Percentiles rank a stretch among this genome's conserved stretches.
These are phyloP conservation scores for Pezicula radicicola DNA, from an alignment of 2,329 filamentous ascomycete species.

Conservation along the genomic window DNA sequence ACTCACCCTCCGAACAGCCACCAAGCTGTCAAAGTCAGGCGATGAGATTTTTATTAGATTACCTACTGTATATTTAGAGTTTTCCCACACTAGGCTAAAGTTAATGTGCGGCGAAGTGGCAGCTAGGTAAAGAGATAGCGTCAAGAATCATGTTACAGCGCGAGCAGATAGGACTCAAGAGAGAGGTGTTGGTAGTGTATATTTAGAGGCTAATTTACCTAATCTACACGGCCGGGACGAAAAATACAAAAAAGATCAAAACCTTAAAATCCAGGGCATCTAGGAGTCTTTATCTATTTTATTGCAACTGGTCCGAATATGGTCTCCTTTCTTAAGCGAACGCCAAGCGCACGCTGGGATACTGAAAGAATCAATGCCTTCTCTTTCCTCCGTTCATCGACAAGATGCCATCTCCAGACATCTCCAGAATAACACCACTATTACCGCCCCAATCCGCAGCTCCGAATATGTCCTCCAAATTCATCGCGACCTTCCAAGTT, in stretches of 20 bases:
- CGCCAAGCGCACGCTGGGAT: neutral
- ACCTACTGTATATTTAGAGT: too few species aligned
- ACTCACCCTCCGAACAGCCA: too few species aligned
- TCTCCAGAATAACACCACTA: conserved; percentile 1
- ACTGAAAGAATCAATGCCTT: conserved; percentile 1
- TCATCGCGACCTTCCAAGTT: conserved; percentile 6
- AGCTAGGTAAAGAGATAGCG: too few species aligned
- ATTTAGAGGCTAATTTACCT: too few species aligned
- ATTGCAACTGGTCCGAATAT: neutral
- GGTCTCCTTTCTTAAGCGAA: neutral
- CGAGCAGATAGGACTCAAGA: too few species aligned
- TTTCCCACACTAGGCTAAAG: too few species aligned
- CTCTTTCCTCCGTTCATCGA: conserved; percentile 1
- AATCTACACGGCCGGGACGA: too few species aligned
- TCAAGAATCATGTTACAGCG: neutral
- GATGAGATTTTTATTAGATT: too few species aligned
- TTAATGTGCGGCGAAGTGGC: too few species aligned
- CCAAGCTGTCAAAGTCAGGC: too few species aligned
- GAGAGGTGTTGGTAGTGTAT: too few species aligned
- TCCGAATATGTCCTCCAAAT: conserved; percentile 7
- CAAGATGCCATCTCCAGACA: conserved; percentile 3
- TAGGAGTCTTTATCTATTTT: neutral
- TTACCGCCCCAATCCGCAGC: conserved; percentile 1
- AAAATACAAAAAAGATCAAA: neutral
- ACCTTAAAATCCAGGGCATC: neutral